phyloP scores from a whole-genome alignment of 306 rosid genomes.

The Phaseolus lunatus region DNA sequence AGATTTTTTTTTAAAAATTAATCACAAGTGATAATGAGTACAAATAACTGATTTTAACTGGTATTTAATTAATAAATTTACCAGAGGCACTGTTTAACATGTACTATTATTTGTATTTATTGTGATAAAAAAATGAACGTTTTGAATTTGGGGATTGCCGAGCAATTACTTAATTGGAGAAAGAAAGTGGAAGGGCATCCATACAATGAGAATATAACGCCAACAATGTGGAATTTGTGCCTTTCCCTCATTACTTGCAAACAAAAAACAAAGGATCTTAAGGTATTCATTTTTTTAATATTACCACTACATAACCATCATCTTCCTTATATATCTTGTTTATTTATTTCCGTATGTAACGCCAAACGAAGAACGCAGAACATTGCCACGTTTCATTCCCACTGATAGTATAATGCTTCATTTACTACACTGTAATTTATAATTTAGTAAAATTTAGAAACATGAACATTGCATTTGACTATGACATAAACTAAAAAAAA shows the following conservation, averaged over 20 bases:
- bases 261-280: slow-evolving; percentile 31
- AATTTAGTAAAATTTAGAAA: background rate
- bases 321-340: background rate
- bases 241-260: slow-evolving; percentile 41
- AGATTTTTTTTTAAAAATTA: no score
- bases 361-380: slow-evolving; percentile 15
- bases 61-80: no score
- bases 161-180: background rate
- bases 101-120: background rate
- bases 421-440: slow-evolving; percentile 34
- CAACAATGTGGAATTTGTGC: slow-evolving; percentile 55
- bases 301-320: slow-evolving; percentile 41
- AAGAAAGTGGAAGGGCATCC: background rate
- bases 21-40: no score
- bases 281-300: slow-evolving; percentile 3
- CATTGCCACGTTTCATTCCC: slow-evolving; percentile 51
- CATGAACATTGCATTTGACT: slow-evolving; percentile 5
- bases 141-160: background rate
- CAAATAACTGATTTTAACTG: no score
- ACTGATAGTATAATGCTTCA: background rate
- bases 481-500: background rate
- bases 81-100: background rate
- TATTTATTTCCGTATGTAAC: background rate
- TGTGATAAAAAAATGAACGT: background rate
- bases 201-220: slow-evolving; percentile 41